phyloP scores from a whole-genome alignment of 176 grass and related monocot genomes.

The Zoysia pacifica region DNA sequence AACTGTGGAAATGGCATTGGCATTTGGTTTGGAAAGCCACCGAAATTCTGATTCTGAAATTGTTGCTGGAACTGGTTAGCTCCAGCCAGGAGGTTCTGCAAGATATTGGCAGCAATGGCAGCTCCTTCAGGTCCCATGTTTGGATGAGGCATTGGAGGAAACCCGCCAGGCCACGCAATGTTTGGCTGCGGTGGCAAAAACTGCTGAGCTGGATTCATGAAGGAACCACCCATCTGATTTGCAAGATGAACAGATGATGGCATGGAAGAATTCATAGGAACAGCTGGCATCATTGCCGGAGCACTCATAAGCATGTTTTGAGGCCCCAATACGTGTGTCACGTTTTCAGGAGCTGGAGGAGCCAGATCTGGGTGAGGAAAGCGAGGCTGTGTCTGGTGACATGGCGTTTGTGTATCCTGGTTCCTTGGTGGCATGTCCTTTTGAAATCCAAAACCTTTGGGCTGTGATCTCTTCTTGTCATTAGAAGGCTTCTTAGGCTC shows the following conservation, averaged over 20 bases:
- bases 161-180: conserved; percentile 41
- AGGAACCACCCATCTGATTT: conserved; percentile 52
- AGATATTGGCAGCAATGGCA: conserved; percentile 47
- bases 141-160: conserved; percentile 35
- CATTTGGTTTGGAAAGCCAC: conserved; percentile 48
- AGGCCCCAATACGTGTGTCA: background rate
- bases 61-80: conserved; percentile 47
- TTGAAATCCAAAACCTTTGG: conserved; percentile 27
- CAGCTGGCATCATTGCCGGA: conserved; percentile 26
- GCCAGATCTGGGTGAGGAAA: conserved; percentile 29
- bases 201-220: conserved; percentile 55
- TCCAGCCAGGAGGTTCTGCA: conserved; percentile 46
- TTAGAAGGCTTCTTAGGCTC: conserved; percentile 40
- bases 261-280: conserved; percentile 43
- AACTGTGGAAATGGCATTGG: conserved; percentile 45
- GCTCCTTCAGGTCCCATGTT: conserved; percentile 59
- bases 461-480: conserved; percentile 52
- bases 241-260: conserved; percentile 35
- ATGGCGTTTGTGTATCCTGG: conserved; percentile 1
- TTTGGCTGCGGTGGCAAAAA: conserved; percentile 53
- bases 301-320: conserved; percentile 25
- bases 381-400: conserved; percentile 17
- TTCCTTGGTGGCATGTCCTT: conserved; percentile 38
- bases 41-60: conserved; percentile 49
- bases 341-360: conserved; percentile 7